phyloP scores from a whole-genome alignment of 129 eudicot species.

The Flaveria brownii region DNA sequence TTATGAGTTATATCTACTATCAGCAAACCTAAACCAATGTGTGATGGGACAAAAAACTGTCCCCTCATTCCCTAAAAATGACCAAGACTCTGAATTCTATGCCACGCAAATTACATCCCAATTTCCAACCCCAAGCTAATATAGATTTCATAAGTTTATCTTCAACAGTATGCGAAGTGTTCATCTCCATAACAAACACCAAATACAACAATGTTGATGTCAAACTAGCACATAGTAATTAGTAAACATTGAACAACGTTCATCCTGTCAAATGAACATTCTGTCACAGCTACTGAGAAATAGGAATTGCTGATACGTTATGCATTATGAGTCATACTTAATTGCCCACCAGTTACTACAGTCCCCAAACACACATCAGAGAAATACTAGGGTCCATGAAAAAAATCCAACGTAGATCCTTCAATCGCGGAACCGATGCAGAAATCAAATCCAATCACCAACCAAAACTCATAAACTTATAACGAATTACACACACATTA shows the following conservation, averaged over 20 bases:
- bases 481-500: constrained; percentile 15
- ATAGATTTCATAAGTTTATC: constrained; percentile 11
- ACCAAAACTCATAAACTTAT: neutral
- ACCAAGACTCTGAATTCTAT: neutral
- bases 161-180: constrained; percentile 7
- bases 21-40: neutral
- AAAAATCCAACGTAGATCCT: constrained; percentile 22
- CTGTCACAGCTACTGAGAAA: neutral
- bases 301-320: neutral
- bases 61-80: neutral
- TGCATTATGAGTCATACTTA: constrained; percentile 16
- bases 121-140: neutral
- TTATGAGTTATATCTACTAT: neutral
- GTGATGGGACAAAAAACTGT: neutral
- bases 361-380: constrained; percentile 19
- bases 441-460: neutral
- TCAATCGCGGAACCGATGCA: constrained; percentile 8
- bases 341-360: neutral
- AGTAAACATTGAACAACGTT: neutral
- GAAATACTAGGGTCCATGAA: constrained; percentile 21
- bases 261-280: constrained; percentile 11
- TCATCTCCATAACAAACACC: constrained; percentile 8
- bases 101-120: constrained; percentile 7
- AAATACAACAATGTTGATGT: constrained; percentile 23
- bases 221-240: neutral